Conservation (phyloP, 2,329 filamentous ascomycete species). For the Fusarium hostae region DNA sequence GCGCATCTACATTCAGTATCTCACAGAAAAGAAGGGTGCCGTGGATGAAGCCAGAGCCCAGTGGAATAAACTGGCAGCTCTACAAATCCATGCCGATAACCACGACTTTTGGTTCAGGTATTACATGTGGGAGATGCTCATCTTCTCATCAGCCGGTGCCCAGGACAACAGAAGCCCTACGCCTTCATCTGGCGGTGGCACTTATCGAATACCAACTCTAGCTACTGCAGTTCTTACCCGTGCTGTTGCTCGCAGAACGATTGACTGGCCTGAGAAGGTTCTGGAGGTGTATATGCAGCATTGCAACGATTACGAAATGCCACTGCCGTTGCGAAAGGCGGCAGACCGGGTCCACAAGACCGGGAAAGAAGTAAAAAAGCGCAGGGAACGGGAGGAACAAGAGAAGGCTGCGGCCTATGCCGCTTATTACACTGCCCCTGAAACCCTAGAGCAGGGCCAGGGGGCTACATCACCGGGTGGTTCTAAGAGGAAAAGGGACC, state of each 20-base stretch:
- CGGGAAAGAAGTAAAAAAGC: constrained; percentile 70
- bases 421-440: constrained; percentile 50
- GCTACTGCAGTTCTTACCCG: constrained; percentile 82
- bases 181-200: constrained; percentile 57
- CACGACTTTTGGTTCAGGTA: constrained; percentile 96
- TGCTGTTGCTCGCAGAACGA: constrained; percentile 68
- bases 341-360: constrained; percentile 78
- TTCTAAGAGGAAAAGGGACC: constrained; percentile 80
- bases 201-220: constrained; percentile 72
- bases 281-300: constrained; percentile 80
- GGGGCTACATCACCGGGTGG: constrained; percentile 52
- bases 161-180: constrained; percentile 64
- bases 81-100: constrained; percentile 75
- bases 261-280: constrained; percentile 83
- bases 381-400: constrained; percentile 73
- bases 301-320: constrained; percentile 90
- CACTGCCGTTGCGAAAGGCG: constrained; percentile 77
- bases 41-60: constrained; percentile 79
- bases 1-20: constrained; percentile 90
- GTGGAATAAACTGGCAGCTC: constrained; percentile 76
- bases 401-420: constrained; percentile 66
- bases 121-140: constrained; percentile 89
- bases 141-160: constrained; percentile 58
- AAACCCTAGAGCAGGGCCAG: constrained; percentile 30
- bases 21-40: constrained; percentile 84